Evolutionary conservation across 1,139 yeast genomes (phyloP).

Genomic region (Arxiozyma telluris): DNA sequence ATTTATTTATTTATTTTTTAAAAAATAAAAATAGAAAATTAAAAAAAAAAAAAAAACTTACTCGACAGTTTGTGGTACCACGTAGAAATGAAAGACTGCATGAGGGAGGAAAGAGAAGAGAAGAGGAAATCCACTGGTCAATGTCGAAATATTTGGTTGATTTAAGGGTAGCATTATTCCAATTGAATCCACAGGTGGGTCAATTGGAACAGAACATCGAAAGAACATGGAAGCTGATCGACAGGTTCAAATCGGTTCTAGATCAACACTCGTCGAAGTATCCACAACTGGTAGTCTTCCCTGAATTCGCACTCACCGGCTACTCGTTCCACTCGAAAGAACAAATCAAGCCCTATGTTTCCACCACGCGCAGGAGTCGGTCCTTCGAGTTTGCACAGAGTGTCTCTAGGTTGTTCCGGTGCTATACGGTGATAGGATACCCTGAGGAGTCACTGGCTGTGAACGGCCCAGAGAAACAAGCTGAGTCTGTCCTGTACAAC

Average conservation of each 20-base stretch:
- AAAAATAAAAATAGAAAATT: too few species aligned
- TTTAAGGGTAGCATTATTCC: conserved; percentile 56
- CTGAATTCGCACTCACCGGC: conserved; percentile 82
- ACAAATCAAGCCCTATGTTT: conserved; percentile 57
- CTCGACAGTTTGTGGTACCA: too few species aligned
- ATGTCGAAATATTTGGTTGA: conserved; percentile 28
- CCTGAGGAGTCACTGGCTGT: conserved; percentile 43
- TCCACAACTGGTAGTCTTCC: conserved; percentile 63
- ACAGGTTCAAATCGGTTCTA: conserved; percentile 17
- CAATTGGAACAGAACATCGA: conserved; percentile 45
- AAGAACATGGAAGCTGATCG: conserved; percentile 34
- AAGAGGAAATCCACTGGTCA: too few species aligned
- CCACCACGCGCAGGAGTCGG: conserved; percentile 32
- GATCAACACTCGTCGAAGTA: neutral
- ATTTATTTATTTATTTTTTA: too few species aligned
- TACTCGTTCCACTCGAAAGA: conserved; percentile 51
- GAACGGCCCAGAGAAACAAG: conserved; percentile 7
- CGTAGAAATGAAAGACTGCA: too few species aligned
- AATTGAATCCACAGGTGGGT: conserved; percentile 59
- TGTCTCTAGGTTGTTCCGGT: conserved; percentile 42
- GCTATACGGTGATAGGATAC: conserved; percentile 74
- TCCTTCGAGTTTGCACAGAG: conserved; percentile 50
- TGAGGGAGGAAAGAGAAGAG: neutral
- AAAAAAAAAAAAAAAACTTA: too few species aligned
- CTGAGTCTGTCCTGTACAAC: conserved; percentile 44